These are phyloP conservation scores for Monosporascus sp. DNA, from an alignment of 2,329 filamentous ascomycete genomes.

Conservation along the genomic window DNA sequence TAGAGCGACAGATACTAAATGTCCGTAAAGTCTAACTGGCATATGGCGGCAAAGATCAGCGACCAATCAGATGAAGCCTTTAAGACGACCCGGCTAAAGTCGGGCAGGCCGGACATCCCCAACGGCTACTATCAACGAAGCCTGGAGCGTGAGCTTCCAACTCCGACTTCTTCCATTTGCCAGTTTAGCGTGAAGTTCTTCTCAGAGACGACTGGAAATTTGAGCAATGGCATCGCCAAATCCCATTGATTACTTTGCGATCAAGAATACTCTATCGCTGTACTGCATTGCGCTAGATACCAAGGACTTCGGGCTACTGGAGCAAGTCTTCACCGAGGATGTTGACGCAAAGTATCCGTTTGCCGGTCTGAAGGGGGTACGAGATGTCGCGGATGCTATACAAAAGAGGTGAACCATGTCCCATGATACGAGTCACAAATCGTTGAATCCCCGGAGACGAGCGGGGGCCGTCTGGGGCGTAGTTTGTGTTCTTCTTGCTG, in stretches of 20 bases:
- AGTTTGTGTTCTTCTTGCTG: not conserved
- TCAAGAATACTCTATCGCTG: constrained; percentile 5
- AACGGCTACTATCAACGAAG: not conserved
- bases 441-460: too few species aligned
- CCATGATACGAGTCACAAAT: not conserved
- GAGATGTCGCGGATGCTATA: not conserved
- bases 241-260: constrained; percentile 5
- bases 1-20: too few species aligned
- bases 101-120: not conserved
- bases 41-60: too few species aligned
- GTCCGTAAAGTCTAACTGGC: too few species aligned
- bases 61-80: not conserved
- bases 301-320: constrained; percentile 7
- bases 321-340: constrained; percentile 4
- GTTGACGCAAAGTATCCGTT: constrained; percentile 4
- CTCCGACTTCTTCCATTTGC: not conserved
- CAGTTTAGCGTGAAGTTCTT: not conserved
- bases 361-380: constrained; percentile 1
- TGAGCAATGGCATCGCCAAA: not conserved
- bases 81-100: not conserved
- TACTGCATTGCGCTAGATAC: constrained; percentile 7
- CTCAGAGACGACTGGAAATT: not conserved
- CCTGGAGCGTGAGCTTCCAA: not conserved
- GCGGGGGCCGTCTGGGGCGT: too few species aligned
- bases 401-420: not conserved